A percentile compares a stretch with the other conserved stretches of the same genome.
Conservation (phyloP, 257 asterid genomes). For the Haberlea rhodopensis region DNA sequence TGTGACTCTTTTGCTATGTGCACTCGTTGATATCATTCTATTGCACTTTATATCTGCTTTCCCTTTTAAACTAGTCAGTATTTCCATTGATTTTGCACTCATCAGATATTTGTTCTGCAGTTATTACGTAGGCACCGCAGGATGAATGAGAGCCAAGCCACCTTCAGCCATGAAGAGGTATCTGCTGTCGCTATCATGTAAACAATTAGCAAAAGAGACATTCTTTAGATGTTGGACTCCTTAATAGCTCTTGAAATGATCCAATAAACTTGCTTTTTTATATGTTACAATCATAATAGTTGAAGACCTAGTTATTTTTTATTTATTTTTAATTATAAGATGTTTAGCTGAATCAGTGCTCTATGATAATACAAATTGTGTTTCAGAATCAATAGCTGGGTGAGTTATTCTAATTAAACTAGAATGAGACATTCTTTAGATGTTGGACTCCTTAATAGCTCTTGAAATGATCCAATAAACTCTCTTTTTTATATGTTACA, state of each 20-base stretch:
- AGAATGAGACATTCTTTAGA: constrained; percentile 15
- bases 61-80: constrained; percentile 6
- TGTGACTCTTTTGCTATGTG: not conserved
- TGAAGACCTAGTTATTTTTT: constrained; percentile 2
- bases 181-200: constrained; percentile 13
- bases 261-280: not conserved
- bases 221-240: constrained; percentile 22
- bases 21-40: constrained; percentile 9
- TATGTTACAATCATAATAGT: not conserved
- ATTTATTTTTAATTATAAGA: not conserved
- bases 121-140: constrained; percentile 91
- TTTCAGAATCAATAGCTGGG: constrained; percentile 21
- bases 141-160: constrained; percentile 58
- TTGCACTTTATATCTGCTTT: not conserved
- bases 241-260: constrained; percentile 15
- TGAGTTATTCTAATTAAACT: too few relatives aligned
- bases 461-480: not conserved
- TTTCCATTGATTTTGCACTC: constrained; percentile 16
- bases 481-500: not conserved
- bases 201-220: constrained; percentile 18
- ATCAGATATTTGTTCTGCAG: constrained; percentile 41
- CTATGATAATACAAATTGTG: not conserved
- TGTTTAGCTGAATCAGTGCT: constrained; percentile 1
- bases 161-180: constrained; percentile 84
- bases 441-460: constrained; percentile 23